Percentiles rank a stretch among this genome's conserved stretches.
Evolutionary conservation across 768 basidiomycete genomes (phyloP).

Genomic region (Lenzites betulinus): DNA sequence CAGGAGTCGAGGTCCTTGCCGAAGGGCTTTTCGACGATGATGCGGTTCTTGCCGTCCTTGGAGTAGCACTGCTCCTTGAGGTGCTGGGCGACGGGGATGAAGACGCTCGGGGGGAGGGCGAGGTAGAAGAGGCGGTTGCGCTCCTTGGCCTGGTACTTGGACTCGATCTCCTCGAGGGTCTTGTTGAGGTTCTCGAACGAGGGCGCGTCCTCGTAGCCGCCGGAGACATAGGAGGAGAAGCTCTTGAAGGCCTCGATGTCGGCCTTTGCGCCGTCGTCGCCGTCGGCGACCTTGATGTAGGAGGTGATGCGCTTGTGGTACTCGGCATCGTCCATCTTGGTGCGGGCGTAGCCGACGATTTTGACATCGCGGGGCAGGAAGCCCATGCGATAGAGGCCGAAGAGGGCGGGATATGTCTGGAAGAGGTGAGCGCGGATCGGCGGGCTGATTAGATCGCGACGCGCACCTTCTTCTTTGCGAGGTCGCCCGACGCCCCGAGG

Average conservation of each 20-base stretch:
- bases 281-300: slow-evolving; percentile 80
- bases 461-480: slow-evolving; percentile 95
- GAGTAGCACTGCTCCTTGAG: slow-evolving; percentile 81
- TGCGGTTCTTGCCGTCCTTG: slow-evolving; percentile 75
- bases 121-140: slow-evolving; percentile 93
- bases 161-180: slow-evolving; percentile 78
- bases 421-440: slow-evolving; percentile 11
- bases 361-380: slow-evolving; percentile 82
- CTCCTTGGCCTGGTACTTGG: slow-evolving; percentile 59
- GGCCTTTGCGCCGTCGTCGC: slow-evolving; percentile 55
- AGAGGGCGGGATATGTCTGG: slow-evolving; percentile 94
- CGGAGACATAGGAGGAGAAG: slow-evolving; percentile 78
- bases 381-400: slow-evolving; percentile 78
- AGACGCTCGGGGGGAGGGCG: slow-evolving; percentile 96
- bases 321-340: slow-evolving; percentile 87
- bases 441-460: slow-evolving; percentile 15
- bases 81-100: slow-evolving; percentile 84
- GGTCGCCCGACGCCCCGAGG: slow-evolving; percentile 93
- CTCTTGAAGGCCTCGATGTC: slow-evolving; percentile 84
- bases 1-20: slow-evolving; percentile 92
- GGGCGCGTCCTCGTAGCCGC: slow-evolving; percentile 83
- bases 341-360: slow-evolving; percentile 96
- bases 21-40: slow-evolving; percentile 99
- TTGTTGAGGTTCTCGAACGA: slow-evolving; percentile 79
- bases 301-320: slow-evolving; percentile 83